These are phyloP conservation scores for Zymoseptoria crescenta DNA, from an alignment of 2,329 filamentous ascomycete species.

Conservation along the genomic window DNA sequence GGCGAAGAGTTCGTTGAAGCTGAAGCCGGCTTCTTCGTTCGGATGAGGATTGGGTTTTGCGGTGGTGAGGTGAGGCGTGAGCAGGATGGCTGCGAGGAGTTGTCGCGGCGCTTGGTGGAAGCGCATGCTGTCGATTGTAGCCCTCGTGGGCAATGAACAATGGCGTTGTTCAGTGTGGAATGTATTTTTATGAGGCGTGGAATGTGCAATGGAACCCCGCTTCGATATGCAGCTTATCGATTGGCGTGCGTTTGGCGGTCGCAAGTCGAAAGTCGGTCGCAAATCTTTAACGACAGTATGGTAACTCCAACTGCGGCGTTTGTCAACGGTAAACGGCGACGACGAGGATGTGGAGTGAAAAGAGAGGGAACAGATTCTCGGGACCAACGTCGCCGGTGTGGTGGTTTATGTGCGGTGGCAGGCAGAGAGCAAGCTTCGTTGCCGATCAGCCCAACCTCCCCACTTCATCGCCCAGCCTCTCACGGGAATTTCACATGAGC, in stretches of 20 bases:
- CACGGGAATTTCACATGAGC: neutral
- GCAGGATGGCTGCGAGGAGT: slow-evolving; percentile 23
- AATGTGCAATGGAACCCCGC: neutral
- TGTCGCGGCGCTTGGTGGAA: slow-evolving; percentile 18
- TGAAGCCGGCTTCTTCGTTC: slow-evolving; percentile 23
- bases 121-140: slow-evolving; percentile 17
- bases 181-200: neutral
- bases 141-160: slow-evolving; percentile 1
- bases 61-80: slow-evolving; percentile 17
- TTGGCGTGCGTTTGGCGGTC: neutral
- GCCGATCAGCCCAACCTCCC: neutral
- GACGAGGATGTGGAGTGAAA: neutral
- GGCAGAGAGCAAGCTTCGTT: neutral
- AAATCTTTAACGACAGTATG: neutral
- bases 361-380: neutral
- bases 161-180: neutral
- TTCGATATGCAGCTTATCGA: neutral
- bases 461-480: neutral
- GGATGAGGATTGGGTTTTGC: slow-evolving; percentile 23
- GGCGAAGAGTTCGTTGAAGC: slow-evolving; percentile 29
- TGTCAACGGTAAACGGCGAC: neutral
- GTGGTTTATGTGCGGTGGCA: neutral
- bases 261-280: neutral
- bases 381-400: neutral
- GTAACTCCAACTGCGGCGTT: neutral